phyloP scores from a whole-genome alignment of 2,329 filamentous ascomycete species.

The Rutstroemia sp. region DNA sequence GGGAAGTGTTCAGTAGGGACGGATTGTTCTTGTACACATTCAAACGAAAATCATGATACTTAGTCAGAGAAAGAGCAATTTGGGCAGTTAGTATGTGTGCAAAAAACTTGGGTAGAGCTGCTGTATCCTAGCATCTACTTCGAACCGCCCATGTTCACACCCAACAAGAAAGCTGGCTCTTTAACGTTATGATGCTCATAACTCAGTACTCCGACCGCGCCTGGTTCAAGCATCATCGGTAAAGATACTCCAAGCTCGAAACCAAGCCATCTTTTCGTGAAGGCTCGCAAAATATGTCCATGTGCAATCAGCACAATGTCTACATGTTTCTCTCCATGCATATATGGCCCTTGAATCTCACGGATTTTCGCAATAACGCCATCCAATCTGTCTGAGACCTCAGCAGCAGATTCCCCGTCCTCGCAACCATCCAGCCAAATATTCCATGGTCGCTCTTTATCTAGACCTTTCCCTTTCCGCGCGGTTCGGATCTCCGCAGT shows the following conservation, averaged over 20 bases:
- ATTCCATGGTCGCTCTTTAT: constrained; percentile 39
- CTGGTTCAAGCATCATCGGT: constrained; percentile 33
- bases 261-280: constrained; percentile 47
- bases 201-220: constrained; percentile 32
- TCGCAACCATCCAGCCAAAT: constrained; percentile 47
- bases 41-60: constrained; percentile 32
- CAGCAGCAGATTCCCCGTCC: constrained; percentile 39
- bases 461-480: constrained; percentile 35
- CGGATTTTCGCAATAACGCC: constrained; percentile 41
- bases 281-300: constrained; percentile 45
- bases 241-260: constrained; percentile 32
- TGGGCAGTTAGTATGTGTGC: not conserved
- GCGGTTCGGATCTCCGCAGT: constrained; percentile 36
- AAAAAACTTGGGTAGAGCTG: not conserved
- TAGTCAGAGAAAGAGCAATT: not conserved
- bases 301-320: constrained; percentile 43
- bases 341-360: constrained; percentile 38
- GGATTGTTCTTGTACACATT: constrained; percentile 56
- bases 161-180: constrained; percentile 32
- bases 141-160: constrained; percentile 28
- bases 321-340: constrained; percentile 34
- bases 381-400: constrained; percentile 42
- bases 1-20: constrained; percentile 48
- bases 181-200: constrained; percentile 32
- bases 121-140: not conserved